Evolutionary conservation across 2,329 filamentous ascomycete species (phyloP).

Genomic region (Fonsecaea monophora): DNA sequence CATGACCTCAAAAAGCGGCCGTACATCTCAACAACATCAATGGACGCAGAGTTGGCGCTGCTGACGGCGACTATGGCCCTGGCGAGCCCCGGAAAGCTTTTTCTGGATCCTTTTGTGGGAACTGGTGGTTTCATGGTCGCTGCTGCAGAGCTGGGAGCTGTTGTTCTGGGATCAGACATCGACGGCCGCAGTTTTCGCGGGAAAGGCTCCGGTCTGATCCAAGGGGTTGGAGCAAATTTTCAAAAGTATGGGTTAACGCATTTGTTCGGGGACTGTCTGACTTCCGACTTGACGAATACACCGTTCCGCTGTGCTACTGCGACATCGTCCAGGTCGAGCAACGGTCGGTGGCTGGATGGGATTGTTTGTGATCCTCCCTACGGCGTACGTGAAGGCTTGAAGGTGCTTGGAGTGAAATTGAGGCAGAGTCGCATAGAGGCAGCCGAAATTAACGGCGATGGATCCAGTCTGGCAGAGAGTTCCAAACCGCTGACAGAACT

Average conservation of each 20-base stretch:
- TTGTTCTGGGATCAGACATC: slow-evolving; percentile 87
- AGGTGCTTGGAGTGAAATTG: slow-evolving; percentile 73
- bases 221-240: slow-evolving; percentile 73
- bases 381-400: slow-evolving; percentile 88
- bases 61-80: slow-evolving; percentile 90
- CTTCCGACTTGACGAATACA: slow-evolving; percentile 85
- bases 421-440: slow-evolving; percentile 59
- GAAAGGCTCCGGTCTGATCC: slow-evolving; percentile 45
- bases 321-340: slow-evolving; percentile 34
- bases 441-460: slow-evolving; percentile 3
- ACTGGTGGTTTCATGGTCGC: slow-evolving; percentile 93
- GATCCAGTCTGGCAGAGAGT: neutral
- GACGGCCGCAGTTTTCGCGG: slow-evolving; percentile 89
- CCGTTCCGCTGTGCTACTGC: slow-evolving; percentile 65
- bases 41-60: slow-evolving; percentile 93
- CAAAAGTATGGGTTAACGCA: slow-evolving; percentile 75
- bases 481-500: slow-evolving; percentile 18
- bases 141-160: slow-evolving; percentile 85
- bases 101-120: slow-evolving; percentile 95
- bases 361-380: slow-evolving; percentile 97
- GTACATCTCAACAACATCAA: slow-evolving; percentile 95
- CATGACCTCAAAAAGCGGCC: slow-evolving; percentile 91
- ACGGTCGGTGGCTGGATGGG: slow-evolving; percentile 73
- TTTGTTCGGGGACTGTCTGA: slow-evolving; percentile 77
- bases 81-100: slow-evolving; percentile 80